Conservation (phyloP, 805 yeast genomes). For the Alloascoidea hylecoeti region DNA sequence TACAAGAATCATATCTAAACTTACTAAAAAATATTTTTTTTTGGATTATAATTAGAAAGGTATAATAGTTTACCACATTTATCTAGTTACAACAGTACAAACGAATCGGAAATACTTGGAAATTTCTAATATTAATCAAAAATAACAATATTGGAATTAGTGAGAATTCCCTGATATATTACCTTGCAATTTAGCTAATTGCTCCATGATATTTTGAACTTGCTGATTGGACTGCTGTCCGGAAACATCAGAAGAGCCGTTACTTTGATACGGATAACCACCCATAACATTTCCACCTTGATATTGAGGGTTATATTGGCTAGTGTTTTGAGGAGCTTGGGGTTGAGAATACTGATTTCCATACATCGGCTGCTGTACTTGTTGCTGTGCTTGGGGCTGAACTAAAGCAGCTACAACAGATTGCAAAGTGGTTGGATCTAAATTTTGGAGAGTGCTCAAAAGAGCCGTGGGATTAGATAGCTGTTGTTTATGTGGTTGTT, state of each 20-base stretch:
- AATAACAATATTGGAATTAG: too few species aligned
- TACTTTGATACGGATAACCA: slow-evolving; percentile 1
- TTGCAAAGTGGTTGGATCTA: slow-evolving; percentile 66
- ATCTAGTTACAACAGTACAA: too few species aligned
- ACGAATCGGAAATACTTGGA: too few species aligned
- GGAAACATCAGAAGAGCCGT: slow-evolving; percentile 3
- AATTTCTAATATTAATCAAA: too few species aligned
- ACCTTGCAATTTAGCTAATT: slow-evolving; percentile 10
- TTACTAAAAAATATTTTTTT: too few species aligned
- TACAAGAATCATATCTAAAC: too few species aligned
- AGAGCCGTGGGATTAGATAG: slow-evolving; percentile 6
- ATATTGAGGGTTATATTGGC: slow-evolving; percentile 2
- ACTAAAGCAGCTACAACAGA: slow-evolving; percentile 30
- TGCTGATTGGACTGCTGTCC: slow-evolving; percentile 9
- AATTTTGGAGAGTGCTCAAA: slow-evolving; percentile 41
- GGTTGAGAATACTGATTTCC: too few species aligned
- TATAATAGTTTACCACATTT: too few species aligned
- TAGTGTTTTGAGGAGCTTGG: neutral
- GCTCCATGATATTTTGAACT: slow-evolving; percentile 12
- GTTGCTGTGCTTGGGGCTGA: slow-evolving; percentile 8
- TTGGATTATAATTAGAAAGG: too few species aligned
- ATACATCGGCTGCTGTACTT: too few species aligned
- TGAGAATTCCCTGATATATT: slow-evolving; percentile 2
- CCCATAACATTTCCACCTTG: slow-evolving; percentile 1
- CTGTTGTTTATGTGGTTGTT: slow-evolving; percentile 3